Conservation (phyloP, 768 basidiomycete species). For the Trametes gibbosa region DNA sequence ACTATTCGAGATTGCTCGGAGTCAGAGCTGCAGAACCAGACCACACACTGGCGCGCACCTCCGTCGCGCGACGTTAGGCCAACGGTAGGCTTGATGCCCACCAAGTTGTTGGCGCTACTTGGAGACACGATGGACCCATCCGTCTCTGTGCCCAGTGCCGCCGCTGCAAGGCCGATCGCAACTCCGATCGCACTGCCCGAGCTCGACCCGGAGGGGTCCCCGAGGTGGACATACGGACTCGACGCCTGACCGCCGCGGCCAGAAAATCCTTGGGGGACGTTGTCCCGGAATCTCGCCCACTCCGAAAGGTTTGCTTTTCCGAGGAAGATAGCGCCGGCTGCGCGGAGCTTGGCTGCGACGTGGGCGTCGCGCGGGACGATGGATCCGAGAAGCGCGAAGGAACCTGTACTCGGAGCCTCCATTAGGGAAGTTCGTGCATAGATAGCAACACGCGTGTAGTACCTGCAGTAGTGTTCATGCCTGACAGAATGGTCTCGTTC, state of each 20-base stretch:
- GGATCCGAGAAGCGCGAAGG: conserved; percentile 33
- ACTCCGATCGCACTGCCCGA: conserved; percentile 41
- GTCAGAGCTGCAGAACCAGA: too few relatives aligned
- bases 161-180: conserved; percentile 43
- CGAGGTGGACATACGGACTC: conserved; percentile 41
- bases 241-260: conserved; percentile 46
- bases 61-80: conserved; percentile 36
- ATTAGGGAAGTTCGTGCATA: neutral
- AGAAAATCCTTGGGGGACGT: conserved; percentile 42
- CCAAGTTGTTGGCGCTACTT: conserved; percentile 40
- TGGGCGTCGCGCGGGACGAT: conserved; percentile 34
- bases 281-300: conserved; percentile 42
- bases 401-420: conserved; percentile 11
- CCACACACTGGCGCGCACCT: conserved; percentile 21
- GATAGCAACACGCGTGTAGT: neutral
- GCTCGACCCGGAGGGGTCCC: conserved; percentile 41
- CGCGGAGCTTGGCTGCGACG: conserved; percentile 31
- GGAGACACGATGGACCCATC: conserved; percentile 50
- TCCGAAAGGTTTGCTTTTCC: conserved; percentile 45
- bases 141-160: conserved; percentile 45
- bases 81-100: conserved; percentile 38
- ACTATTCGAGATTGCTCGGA: conserved; percentile 27
- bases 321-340: conserved; percentile 39
- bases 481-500: too few relatives aligned
- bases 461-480: conserved; percentile 38